Conservation (phyloP, 257 asterid genomes). For the Craterostigma plantagineum region DNA sequence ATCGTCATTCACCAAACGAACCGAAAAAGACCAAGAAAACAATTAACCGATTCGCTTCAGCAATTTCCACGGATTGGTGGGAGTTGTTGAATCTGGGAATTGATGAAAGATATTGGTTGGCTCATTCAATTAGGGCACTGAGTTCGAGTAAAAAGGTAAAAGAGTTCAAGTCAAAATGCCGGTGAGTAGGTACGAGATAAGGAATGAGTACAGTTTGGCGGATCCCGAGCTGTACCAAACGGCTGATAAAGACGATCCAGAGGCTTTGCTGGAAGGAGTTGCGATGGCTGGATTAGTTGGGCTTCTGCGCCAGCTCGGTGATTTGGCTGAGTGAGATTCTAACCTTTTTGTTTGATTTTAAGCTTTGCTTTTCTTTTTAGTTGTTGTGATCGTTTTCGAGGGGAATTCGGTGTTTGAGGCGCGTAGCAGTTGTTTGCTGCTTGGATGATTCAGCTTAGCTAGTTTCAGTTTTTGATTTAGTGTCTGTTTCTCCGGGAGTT, state of each 20-base stretch:
- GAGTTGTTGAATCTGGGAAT: conserved; percentile 8
- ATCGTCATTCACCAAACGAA: too few relatives aligned
- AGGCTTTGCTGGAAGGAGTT: conserved; percentile 90
- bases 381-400: conserved; percentile 6
- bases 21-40: too few relatives aligned
- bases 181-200: conserved; percentile 65
- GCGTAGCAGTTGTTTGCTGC: too few relatives aligned
- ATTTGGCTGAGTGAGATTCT: conserved; percentile 69
- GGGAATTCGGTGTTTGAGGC: not conserved
- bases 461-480: not conserved
- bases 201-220: conserved; percentile 78
- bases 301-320: conserved; percentile 95
- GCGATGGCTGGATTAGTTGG: conserved; percentile 99
- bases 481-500: conserved; percentile 8
- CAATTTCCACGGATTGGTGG: too few relatives aligned
- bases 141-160: conserved; percentile 9
- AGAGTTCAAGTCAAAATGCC: conserved; percentile 36
- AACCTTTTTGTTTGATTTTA: not conserved
- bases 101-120: not conserved
- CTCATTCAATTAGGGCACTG: conserved; percentile 9
- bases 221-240: conserved; percentile 79
- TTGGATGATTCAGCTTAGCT: too few relatives aligned
- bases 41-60: too few relatives aligned
- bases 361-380: too few relatives aligned
- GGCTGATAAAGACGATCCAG: conserved; percentile 97